phyloP scores from a whole-genome alignment of 345 rosid species.

The Capsella bursapastoris region DNA sequence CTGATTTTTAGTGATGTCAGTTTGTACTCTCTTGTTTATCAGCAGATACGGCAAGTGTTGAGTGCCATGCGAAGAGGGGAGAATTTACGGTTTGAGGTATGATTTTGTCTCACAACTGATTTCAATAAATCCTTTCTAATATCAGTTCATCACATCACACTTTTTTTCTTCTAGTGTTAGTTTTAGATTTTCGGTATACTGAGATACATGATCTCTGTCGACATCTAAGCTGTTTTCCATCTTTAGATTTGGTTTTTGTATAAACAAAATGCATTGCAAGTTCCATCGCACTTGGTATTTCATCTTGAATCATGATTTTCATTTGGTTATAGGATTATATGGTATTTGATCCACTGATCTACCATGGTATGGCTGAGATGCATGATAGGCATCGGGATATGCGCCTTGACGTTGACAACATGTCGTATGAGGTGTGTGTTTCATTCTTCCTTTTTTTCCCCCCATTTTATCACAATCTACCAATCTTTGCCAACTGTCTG shows the following conservation, averaged over 20 bases:
- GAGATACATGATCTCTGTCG: neutral
- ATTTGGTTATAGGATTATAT: constrained; percentile 65
- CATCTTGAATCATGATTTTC: constrained; percentile 12
- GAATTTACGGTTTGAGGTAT: constrained; percentile 78
- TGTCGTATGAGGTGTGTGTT: constrained; percentile 85
- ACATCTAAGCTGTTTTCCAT: constrained; percentile 8
- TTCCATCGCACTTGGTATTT: neutral
- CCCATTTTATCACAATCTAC: neutral
- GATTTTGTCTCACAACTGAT: constrained; percentile 27
- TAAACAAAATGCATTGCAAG: constrained; percentile 11
- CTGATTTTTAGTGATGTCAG: neutral
- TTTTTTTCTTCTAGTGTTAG: constrained; percentile 19
- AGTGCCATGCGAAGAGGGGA: constrained; percentile 90
- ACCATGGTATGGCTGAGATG: constrained; percentile 73
- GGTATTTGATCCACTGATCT: constrained; percentile 76
- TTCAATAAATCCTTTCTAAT: constrained; percentile 6
- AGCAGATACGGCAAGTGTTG: constrained; percentile 87
- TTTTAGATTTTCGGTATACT: constrained; percentile 26
- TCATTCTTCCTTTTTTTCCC: neutral
- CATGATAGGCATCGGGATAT: constrained; percentile 90
- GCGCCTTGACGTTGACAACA: constrained; percentile 97
- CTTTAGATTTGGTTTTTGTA: constrained; percentile 13
- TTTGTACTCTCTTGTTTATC: constrained; percentile 42
- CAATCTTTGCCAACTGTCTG: constrained; percentile 15
- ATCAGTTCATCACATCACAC: neutral